Percentiles rank a stretch among this genome's conserved stretches.
Conservation (phyloP, 257 asterid genomes). For the Verbascum thapsus region DNA sequence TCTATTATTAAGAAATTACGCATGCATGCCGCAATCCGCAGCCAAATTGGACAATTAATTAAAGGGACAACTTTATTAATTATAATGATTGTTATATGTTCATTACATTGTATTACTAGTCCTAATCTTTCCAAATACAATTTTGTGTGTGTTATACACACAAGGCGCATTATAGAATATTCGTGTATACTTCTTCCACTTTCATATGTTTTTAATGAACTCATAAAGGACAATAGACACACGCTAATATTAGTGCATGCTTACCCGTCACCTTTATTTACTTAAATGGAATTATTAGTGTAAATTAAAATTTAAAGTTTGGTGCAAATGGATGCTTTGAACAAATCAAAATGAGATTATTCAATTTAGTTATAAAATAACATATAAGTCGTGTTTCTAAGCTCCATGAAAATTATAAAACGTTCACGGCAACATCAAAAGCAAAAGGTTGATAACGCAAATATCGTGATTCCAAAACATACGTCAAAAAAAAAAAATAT, state of each 20-base stretch:
- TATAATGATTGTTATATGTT: not conserved
- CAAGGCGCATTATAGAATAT: slow-evolving; percentile 30
- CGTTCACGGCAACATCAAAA: slow-evolving; percentile 30
- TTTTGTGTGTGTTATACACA: slow-evolving; percentile 27
- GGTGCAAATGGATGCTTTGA: too few relatives aligned
- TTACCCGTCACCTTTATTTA: not conserved
- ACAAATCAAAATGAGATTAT: too few relatives aligned
- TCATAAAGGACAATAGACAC: too few relatives aligned
- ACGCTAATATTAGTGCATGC: slow-evolving; percentile 1
- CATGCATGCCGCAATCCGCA: too few relatives aligned
- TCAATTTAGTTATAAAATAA: too few relatives aligned
- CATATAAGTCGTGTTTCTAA: not conserved
- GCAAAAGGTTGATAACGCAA: slow-evolving; percentile 4
- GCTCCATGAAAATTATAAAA: slow-evolving; percentile 10
- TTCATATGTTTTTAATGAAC: not conserved
- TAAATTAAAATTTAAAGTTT: too few relatives aligned
- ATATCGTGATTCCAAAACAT: too few relatives aligned
- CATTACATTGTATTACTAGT: not conserved
- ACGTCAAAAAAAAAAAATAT: too few relatives aligned
- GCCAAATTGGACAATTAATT: too few relatives aligned
- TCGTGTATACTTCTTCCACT: slow-evolving; percentile 5
- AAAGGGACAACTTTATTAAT: not conserved
- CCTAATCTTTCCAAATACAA: slow-evolving; percentile 4
- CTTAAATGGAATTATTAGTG: not conserved
- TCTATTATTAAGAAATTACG: too few relatives aligned